Percentiles rank a stretch among this genome's conserved stretches.
Conservation (phyloP, 495 filamentous ascomycete species). For the Clohesyomyces aquaticus region DNA sequence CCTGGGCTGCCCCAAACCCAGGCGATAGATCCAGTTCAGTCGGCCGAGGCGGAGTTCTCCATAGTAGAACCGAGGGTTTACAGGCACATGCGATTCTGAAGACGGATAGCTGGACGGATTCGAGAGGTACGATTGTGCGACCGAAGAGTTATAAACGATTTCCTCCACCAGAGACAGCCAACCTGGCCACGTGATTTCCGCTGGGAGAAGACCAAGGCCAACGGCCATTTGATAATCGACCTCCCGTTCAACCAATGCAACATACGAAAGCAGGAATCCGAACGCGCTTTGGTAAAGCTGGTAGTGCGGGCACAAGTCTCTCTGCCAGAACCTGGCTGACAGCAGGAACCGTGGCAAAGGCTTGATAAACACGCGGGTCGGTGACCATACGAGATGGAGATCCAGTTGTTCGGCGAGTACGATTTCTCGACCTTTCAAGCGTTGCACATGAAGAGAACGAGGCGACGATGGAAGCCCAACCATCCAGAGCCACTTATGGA, state of each 20-base stretch:
- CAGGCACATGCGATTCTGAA: conserved; percentile 10
- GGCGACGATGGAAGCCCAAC: conserved; percentile 54
- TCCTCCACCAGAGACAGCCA: conserved; percentile 17
- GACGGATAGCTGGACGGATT: neutral
- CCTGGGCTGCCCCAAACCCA: conserved; percentile 4
- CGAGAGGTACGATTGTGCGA: neutral
- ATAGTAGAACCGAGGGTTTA: conserved; percentile 39
- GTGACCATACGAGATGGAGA: conserved; percentile 61
- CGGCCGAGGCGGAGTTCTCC: conserved; percentile 40
- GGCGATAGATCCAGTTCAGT: conserved; percentile 38
- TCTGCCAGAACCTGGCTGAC: conserved; percentile 53
- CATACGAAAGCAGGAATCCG: conserved; percentile 52
- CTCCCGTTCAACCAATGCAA: conserved; percentile 46
- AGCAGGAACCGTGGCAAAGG: conserved; percentile 59
- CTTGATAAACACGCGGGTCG: conserved; percentile 59
- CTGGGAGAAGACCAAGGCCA: conserved; percentile 43
- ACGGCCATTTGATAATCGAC: conserved; percentile 51
- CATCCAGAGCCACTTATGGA: conserved; percentile 52
- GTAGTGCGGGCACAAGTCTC: conserved; percentile 37
- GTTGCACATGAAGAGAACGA: conserved; percentile 54
- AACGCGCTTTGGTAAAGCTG: conserved; percentile 43
- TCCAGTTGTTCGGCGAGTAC: conserved; percentile 53
- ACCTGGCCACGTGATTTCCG: conserved; percentile 13
- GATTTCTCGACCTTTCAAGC: conserved; percentile 51
- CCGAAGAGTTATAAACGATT: conserved; percentile 8